phyloP scores from a whole-genome alignment of 83 land plant species.

The Picea mariana region DNA sequence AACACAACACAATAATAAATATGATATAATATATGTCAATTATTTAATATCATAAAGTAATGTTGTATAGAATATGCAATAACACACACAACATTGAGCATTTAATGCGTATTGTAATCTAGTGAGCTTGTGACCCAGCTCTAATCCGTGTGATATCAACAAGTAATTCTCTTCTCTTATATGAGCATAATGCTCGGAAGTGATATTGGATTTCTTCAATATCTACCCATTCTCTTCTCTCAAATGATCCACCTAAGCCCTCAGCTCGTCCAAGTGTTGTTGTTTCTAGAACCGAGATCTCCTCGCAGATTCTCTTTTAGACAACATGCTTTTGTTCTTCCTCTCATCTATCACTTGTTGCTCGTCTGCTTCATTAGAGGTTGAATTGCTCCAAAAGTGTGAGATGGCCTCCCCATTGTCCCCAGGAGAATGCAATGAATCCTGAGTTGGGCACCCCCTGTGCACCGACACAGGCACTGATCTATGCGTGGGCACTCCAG shows the following conservation, averaged over 20 bases:
- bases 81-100: background rate
- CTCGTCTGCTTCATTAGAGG: slow-evolving; percentile 42
- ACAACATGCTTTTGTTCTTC: slow-evolving; percentile 45
- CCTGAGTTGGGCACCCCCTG: background rate
- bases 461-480: background rate
- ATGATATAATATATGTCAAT: no score
- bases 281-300: slow-evolving; percentile 36
- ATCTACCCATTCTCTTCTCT: slow-evolving; percentile 31
- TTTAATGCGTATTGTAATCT: slow-evolving; percentile 17
- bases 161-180: slow-evolving; percentile 25
- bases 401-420: slow-evolving; percentile 3
- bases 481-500: background rate
- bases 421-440: background rate
- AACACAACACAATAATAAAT: no score
- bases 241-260: slow-evolving; percentile 38
- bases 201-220: slow-evolving; percentile 30
- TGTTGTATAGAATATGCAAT: no score
- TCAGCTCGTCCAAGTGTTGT: slow-evolving; percentile 33
- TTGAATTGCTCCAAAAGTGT: slow-evolving; percentile 16
- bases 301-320: slow-evolving; percentile 39
- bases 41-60: no score
- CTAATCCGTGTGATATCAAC: slow-evolving; percentile 22
- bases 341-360: slow-evolving; percentile 33
- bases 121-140: slow-evolving; percentile 20
- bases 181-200: slow-evolving; percentile 22